Evolutionary conservation across 768 basidiomycete genomes (phyloP).

Genomic region (Tylopilus sp.): DNA sequence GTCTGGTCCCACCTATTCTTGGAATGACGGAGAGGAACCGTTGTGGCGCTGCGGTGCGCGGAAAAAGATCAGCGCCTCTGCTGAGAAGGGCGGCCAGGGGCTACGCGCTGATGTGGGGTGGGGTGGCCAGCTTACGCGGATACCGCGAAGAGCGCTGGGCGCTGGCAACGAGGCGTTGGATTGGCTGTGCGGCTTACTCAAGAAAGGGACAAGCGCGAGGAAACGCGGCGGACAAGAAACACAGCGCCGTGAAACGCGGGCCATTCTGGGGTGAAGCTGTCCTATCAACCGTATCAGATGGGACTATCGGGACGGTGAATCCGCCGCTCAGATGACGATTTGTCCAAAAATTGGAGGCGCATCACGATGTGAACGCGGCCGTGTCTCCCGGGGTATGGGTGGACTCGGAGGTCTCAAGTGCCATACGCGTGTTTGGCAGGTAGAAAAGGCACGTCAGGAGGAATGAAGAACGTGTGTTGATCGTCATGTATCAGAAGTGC

Average conservation of each 20-base stretch:
- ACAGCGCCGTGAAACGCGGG: slow-evolving; percentile 23
- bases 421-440: neutral
- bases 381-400: neutral
- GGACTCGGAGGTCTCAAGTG: slow-evolving; percentile 3
- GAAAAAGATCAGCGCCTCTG: slow-evolving; percentile 16
- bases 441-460: too few species aligned
- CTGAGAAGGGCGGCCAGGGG: slow-evolving; percentile 6
- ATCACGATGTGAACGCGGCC: neutral
- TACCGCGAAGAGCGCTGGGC: slow-evolving; percentile 10
- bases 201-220: neutral
- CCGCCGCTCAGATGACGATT: slow-evolving; percentile 3
- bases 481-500: neutral
- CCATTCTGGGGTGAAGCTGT: slow-evolving; percentile 7
- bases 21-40: slow-evolving; percentile 4
- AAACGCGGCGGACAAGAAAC: slow-evolving; percentile 17
- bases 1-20: slow-evolving; percentile 11
- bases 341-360: slow-evolving; percentile 4
- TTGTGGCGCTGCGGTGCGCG: slow-evolving; percentile 13
- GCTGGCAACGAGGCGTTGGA: slow-evolving; percentile 6
- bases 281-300: slow-evolving; percentile 31
- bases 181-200: neutral
- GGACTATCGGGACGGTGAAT: slow-evolving; percentile 17
- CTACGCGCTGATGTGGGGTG: neutral
- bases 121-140: slow-evolving; percentile 10
- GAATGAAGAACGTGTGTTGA: slow-evolving; percentile 8